Percentiles rank a stretch among this genome's conserved stretches.
Evolutionary conservation across 441 rosid genomes (phyloP).

Genomic region (Bocquillonia castaneifolia): DNA sequence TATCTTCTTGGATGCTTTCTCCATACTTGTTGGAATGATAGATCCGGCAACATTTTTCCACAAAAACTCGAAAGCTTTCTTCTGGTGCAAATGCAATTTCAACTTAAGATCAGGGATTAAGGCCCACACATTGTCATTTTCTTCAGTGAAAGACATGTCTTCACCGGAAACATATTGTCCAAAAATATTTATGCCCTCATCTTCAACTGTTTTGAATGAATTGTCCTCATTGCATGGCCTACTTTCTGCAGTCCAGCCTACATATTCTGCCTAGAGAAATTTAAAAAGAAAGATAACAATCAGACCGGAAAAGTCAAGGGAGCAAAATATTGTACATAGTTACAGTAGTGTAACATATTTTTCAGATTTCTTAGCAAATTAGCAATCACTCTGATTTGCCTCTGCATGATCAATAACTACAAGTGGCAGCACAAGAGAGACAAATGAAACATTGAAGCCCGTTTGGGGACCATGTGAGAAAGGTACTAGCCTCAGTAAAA

Average conservation of each 20-base stretch:
- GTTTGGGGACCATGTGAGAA: neutral
- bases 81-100: constrained; percentile 72
- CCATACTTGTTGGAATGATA: constrained; percentile 55
- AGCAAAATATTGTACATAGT: neutral
- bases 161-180: constrained; percentile 27
- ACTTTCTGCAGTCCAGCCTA: constrained; percentile 40
- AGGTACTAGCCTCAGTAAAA: neutral
- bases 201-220: constrained; percentile 28
- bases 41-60: constrained; percentile 83
- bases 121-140: constrained; percentile 71
- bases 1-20: constrained; percentile 39
- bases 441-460: neutral
- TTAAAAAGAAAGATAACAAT: neutral
- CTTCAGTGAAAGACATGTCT: constrained; percentile 32
- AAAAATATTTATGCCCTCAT: constrained; percentile 29
- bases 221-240: constrained; percentile 31
- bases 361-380: constrained; percentile 1
- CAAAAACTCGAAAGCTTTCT: constrained; percentile 81
- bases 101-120: constrained; percentile 64
- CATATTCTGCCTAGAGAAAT: constrained; percentile 39
- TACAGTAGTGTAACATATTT: neutral
- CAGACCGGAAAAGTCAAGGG: neutral
- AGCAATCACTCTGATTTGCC: neutral
- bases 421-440: neutral
- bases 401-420: neutral